A percentile compares a stretch with the other conserved stretches of the same genome.
These are phyloP conservation scores for Knufia fluminis DNA, from an alignment of 2,329 filamentous ascomycete genomes.

Conservation along the genomic window DNA sequence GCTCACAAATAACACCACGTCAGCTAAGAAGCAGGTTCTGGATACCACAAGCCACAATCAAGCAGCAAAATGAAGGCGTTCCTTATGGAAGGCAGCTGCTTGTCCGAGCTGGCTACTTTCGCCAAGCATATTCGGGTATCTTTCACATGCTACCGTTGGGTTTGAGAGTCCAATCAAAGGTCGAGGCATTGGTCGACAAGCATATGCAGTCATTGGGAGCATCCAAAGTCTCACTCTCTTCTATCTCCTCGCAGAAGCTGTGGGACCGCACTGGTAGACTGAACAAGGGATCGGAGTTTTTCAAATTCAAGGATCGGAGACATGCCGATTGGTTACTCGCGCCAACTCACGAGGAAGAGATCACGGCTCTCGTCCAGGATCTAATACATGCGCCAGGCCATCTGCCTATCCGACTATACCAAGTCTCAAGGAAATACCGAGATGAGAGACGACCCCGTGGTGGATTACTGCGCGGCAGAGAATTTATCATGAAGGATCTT, in stretches of 20 bases:
- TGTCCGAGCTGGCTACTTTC: constrained; percentile 58
- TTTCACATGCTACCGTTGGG: constrained; percentile 89
- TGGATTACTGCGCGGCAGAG: constrained; percentile 74
- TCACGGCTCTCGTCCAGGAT: constrained; percentile 68
- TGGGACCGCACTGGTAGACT: constrained; percentile 80
- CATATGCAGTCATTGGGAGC: constrained; percentile 72
- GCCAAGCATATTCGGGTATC: constrained; percentile 77
- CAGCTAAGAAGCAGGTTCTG: constrained; percentile 18
- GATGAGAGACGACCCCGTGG: constrained; percentile 85
- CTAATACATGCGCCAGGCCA: constrained; percentile 74
- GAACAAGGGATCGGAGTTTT: constrained; percentile 65
- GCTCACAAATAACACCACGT: constrained; percentile 3
- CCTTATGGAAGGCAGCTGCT: constrained; percentile 18
- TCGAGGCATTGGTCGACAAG: constrained; percentile 76
- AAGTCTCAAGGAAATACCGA: constrained; percentile 88
- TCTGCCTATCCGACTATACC: constrained; percentile 77
- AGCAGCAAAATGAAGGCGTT: constrained; percentile 15
- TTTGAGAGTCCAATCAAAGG: constrained; percentile 75
- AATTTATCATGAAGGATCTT: constrained; percentile 97
- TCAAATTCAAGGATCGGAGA: constrained; percentile 66
- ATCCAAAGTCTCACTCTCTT: constrained; percentile 72
- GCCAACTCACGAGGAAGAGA: constrained; percentile 94
- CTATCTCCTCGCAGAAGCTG: constrained; percentile 71
- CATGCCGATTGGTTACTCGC: constrained; percentile 65
- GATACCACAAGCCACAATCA: constrained; percentile 14